phyloP scores from a whole-genome alignment of 2,329 filamentous ascomycete genomes.

The Fusarium falciforme region DNA sequence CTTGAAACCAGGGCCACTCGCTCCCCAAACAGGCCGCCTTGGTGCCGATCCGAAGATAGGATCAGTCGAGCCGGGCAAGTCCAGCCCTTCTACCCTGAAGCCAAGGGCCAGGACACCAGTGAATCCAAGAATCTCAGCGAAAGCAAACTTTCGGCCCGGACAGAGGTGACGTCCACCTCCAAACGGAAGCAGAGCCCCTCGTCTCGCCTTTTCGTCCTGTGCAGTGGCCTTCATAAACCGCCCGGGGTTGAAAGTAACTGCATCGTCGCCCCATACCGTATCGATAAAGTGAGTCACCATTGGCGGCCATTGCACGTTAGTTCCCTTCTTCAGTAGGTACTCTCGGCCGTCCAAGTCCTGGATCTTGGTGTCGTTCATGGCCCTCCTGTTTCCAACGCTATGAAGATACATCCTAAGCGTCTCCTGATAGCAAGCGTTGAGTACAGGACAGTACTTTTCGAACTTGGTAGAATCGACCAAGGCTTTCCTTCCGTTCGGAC shows the following conservation, averaged over 20 bases:
- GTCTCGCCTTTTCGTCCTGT: slow-evolving; percentile 35
- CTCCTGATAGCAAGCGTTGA: slow-evolving; percentile 58
- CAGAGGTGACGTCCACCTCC: slow-evolving; percentile 49
- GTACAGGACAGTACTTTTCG: slow-evolving; percentile 52
- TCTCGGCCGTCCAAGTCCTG: slow-evolving; percentile 35
- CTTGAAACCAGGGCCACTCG: neutral
- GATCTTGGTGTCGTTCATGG: slow-evolving; percentile 53
- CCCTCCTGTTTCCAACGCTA: slow-evolving; percentile 51
- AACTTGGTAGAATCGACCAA: slow-evolving; percentile 50
- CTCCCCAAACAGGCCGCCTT: slow-evolving; percentile 12
- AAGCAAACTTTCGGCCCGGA: slow-evolving; percentile 48
- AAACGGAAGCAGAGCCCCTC: slow-evolving; percentile 46
- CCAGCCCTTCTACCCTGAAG: slow-evolving; percentile 25
- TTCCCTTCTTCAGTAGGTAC: slow-evolving; percentile 43
- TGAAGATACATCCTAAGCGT: slow-evolving; percentile 54
- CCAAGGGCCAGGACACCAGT: slow-evolving; percentile 13
- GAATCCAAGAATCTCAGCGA: slow-evolving; percentile 37
- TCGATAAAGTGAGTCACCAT: slow-evolving; percentile 33
- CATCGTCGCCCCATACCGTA: slow-evolving; percentile 38
- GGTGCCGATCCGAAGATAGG: slow-evolving; percentile 6
- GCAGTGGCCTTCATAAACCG: slow-evolving; percentile 32
- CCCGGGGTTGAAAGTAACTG: slow-evolving; percentile 30
- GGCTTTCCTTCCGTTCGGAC: slow-evolving; percentile 2
- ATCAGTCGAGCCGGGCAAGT: slow-evolving; percentile 16
- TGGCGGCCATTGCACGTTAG: slow-evolving; percentile 39